Evolutionary conservation across 2,329 filamentous ascomycete species (phyloP).

Genomic region (Diaporthe longicolla): DNA sequence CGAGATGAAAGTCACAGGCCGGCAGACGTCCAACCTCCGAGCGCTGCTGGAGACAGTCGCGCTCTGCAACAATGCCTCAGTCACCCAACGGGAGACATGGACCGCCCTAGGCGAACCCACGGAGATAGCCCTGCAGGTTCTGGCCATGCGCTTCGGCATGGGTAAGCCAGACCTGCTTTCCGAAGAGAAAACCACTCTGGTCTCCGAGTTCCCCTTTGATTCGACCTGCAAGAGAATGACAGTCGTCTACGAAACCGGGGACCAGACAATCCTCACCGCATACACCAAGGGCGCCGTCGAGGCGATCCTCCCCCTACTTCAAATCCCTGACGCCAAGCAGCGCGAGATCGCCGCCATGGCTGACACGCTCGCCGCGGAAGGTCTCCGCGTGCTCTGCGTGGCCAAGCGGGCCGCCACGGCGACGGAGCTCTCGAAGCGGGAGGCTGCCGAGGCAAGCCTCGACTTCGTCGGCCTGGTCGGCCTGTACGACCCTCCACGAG

Average conservation of each 20-base stretch:
- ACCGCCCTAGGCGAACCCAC: constrained; percentile 77
- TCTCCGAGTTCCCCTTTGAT: constrained; percentile 80
- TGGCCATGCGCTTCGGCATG: constrained; percentile 77
- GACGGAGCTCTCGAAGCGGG: constrained; percentile 59
- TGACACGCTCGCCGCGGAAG: constrained; percentile 71
- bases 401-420: constrained; percentile 58
- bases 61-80: constrained; percentile 72
- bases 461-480: constrained; percentile 79
- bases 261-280: constrained; percentile 55
- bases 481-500: constrained; percentile 79
- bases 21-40: constrained; percentile 53
- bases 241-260: constrained; percentile 69
- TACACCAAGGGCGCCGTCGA: constrained; percentile 73
- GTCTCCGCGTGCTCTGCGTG: constrained; percentile 78
- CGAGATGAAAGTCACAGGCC: constrained; percentile 36
- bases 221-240: constrained; percentile 83
- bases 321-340: constrained; percentile 63
- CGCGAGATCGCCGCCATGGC: constrained; percentile 62
- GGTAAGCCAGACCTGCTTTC: constrained; percentile 58
- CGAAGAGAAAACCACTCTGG: constrained; percentile 58
- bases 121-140: constrained; percentile 81
- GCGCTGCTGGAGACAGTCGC: constrained; percentile 68
- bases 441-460: constrained; percentile 68
- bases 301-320: constrained; percentile 66
- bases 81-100: constrained; percentile 66